Percentiles rank a stretch among this genome's conserved stretches.
Evolutionary conservation across 176 grass and related monocot genomes (phyloP).

Genomic region (Bromus sterilis): DNA sequence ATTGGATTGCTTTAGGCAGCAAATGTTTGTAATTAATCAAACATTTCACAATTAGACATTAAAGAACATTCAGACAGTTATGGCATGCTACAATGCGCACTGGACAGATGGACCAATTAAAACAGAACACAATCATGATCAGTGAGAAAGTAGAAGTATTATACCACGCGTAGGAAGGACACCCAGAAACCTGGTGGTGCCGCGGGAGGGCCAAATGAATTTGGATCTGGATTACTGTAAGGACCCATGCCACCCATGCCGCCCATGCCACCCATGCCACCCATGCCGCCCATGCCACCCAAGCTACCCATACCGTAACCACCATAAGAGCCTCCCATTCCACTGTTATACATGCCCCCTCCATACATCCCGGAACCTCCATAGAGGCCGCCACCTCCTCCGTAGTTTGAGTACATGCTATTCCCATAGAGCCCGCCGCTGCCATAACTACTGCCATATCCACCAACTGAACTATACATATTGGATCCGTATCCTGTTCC

Average conservation of each 20-base stretch:
- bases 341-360: conserved; percentile 55
- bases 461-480: conserved; percentile 55
- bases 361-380: conserved; percentile 64
- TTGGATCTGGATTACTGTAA: conserved; percentile 68
- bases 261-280: conserved; percentile 48
- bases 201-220: conserved; percentile 61
- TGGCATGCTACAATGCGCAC: background rate
- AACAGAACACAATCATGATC: background rate
- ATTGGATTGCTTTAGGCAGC: background rate
- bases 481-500: conserved; percentile 60
- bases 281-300: conserved; percentile 50
- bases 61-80: background rate
- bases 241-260: conserved; percentile 53
- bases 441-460: conserved; percentile 36
- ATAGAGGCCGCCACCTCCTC: conserved; percentile 43
- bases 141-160: background rate
- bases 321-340: conserved; percentile 30
- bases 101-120: background rate
- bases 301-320: conserved; percentile 55
- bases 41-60: background rate
- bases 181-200: conserved; percentile 76
- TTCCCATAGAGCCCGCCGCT: conserved; percentile 52
- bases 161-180: conserved; percentile 80
- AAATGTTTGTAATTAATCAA: background rate
- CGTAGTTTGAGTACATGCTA: conserved; percentile 58